These are phyloP conservation scores for Mycosarcoma maydis DNA, from an alignment of 1,284 basidiomycete genomes.

Conservation along the genomic window DNA sequence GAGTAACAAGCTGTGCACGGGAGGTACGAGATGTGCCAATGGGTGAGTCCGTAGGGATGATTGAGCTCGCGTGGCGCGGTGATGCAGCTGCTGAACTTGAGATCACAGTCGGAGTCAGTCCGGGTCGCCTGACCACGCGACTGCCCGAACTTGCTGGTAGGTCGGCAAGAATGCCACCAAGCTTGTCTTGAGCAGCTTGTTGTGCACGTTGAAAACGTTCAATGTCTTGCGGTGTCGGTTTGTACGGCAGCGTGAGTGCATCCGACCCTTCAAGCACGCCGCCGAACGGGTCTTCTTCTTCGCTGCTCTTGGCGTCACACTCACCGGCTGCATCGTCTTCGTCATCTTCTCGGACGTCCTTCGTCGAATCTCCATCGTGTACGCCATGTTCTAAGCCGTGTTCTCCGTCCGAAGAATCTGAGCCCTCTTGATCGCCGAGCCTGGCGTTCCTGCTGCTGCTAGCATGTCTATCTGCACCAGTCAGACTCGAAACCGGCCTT, in stretches of 20 bases:
- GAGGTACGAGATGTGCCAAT: slow-evolving; percentile 23
- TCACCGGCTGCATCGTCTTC: slow-evolving; percentile 19
- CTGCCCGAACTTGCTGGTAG: slow-evolving; percentile 32
- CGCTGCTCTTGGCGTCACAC: slow-evolving; percentile 29
- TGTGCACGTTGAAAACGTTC: slow-evolving; percentile 79
- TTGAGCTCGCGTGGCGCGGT: slow-evolving; percentile 14
- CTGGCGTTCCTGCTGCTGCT: slow-evolving; percentile 18
- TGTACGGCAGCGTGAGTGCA: slow-evolving; percentile 79
- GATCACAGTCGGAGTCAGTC: background rate
- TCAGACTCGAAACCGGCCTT: slow-evolving; percentile 5
- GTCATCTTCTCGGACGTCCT: slow-evolving; percentile 22
- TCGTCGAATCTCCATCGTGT: slow-evolving; percentile 21
- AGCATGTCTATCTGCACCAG: slow-evolving; percentile 7
- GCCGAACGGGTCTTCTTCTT: slow-evolving; percentile 76
- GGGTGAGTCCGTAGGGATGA: slow-evolving; percentile 17
- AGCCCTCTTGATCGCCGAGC: slow-evolving; percentile 18
- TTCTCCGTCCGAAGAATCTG: slow-evolving; percentile 30
- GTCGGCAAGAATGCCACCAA: slow-evolving; percentile 53
- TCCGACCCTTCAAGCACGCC: slow-evolving; percentile 77
- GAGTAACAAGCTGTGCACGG: slow-evolving; percentile 24
- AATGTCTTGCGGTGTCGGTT: slow-evolving; percentile 77
- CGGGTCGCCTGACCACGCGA: slow-evolving; percentile 18
- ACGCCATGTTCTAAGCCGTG: slow-evolving; percentile 12
- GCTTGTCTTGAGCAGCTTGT: slow-evolving; percentile 75
- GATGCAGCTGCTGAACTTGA: slow-evolving; percentile 16